Conservation (phyloP, 2,329 filamentous ascomycete species). For the Xylaria sp. region DNA sequence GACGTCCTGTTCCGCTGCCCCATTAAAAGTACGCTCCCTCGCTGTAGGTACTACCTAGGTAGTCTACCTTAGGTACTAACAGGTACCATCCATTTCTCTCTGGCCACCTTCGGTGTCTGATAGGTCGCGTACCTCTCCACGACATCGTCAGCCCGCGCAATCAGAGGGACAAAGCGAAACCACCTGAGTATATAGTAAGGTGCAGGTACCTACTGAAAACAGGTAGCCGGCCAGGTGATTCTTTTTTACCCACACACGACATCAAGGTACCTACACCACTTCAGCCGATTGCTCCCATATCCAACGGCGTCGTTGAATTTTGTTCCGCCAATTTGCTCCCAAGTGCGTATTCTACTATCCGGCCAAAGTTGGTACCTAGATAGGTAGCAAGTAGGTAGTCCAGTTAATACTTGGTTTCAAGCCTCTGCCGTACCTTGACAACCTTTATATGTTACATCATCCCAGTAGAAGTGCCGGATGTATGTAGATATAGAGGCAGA, state of each 20-base stretch:
- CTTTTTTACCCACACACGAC: not conserved
- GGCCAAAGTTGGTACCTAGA: not conserved
- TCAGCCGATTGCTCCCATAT: not conserved
- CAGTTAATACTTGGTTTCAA: not conserved
- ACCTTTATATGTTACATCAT: not conserved
- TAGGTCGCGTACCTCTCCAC: too few relatives aligned
- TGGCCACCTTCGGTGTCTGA: too few relatives aligned
- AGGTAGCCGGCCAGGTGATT: not conserved
- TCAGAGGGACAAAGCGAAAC: constrained; percentile 13
- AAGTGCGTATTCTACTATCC: not conserved
- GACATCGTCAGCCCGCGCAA: too few relatives aligned
- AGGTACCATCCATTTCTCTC: not conserved
- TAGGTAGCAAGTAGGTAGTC: not conserved
- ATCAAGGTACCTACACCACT: not conserved
- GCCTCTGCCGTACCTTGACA: not conserved
- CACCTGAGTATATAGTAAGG: too few relatives aligned
- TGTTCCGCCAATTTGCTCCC: not conserved
- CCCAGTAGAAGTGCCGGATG: not conserved
- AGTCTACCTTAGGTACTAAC: not conserved
- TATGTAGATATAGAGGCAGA: not conserved
- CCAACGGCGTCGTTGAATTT: not conserved
- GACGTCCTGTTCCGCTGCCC: constrained; percentile 19
- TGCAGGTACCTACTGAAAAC: not conserved
- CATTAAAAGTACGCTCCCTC: too few relatives aligned
- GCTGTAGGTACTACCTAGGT: not conserved